Evolutionary conservation across 352 stramenopile species (phyloP).

Genomic region (Phytopythium ostracodes): DNA sequence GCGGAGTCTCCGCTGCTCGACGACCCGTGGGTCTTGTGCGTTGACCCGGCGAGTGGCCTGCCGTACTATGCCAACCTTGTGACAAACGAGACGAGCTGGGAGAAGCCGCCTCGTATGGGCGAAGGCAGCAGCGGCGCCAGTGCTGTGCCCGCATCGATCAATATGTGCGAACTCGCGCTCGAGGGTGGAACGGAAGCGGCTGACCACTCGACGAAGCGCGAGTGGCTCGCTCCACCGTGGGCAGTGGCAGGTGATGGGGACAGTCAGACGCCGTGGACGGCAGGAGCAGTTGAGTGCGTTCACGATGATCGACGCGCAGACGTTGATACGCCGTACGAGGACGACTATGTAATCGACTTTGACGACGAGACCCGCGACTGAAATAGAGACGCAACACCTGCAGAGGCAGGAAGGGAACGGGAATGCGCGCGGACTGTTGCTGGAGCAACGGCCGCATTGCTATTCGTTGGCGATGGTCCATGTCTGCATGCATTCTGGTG

Average conservation of each 20-base stretch:
- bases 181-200: not conserved
- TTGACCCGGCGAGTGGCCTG: conserved; percentile 33
- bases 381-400: not conserved
- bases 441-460: no score
- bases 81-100: conserved; percentile 49
- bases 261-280: not conserved
- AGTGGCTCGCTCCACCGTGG: no score
- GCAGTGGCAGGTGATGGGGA: no score
- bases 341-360: conserved; percentile 46
- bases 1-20: conserved; percentile 8
- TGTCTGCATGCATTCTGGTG: no score
- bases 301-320: not conserved
- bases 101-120: conserved; percentile 24
- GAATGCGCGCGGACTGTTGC: no score
- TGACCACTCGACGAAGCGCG: no score
- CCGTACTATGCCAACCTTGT: conserved; percentile 54
- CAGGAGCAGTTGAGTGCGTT: not conserved
- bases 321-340: conserved; percentile 16
- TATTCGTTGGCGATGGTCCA: no score
- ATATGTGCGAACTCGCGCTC: not conserved
- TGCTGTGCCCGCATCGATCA: not conserved
- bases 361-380: conserved; percentile 8
- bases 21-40: conserved; percentile 35
- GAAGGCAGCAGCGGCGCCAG: not conserved
- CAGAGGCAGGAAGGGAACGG: no score